Conservation (phyloP, 2,329 filamentous ascomycete genomes). For the Alternaria infectoria region DNA sequence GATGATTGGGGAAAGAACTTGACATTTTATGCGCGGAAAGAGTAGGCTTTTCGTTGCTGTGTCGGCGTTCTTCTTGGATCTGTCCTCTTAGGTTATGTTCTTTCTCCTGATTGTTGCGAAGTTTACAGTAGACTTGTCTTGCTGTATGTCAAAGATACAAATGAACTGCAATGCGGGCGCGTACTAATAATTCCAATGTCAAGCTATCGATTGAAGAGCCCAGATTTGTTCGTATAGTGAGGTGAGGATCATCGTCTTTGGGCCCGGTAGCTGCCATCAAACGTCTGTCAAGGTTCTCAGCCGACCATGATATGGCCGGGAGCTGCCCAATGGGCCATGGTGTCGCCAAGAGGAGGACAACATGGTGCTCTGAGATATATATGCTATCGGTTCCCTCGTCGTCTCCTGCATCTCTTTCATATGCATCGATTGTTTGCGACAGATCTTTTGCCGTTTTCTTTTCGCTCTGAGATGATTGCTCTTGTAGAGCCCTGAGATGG, state of each 20-base stretch:
- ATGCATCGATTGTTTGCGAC: not conserved
- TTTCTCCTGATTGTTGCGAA: not conserved
- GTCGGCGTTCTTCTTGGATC: not conserved
- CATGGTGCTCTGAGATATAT: constrained; percentile 1
- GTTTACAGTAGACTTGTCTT: not conserved
- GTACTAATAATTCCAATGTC: not conserved
- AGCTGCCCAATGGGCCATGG: not conserved
- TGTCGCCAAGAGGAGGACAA: constrained; percentile 1
- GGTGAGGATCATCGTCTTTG: no score
- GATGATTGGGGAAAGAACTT: not conserved
- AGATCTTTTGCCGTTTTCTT: not conserved
- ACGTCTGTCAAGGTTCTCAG: not conserved
- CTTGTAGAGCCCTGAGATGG: not conserved
- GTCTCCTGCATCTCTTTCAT: not conserved
- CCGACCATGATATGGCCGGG: not conserved
- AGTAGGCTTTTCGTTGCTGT: not conserved
- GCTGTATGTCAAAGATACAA: not conserved
- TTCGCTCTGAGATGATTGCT: not conserved
- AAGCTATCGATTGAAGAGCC: not conserved
- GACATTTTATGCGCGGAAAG: not conserved
- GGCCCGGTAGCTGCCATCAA: not conserved
- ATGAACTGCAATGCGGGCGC: not conserved
- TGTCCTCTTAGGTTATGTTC: not conserved
- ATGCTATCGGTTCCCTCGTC: not conserved
- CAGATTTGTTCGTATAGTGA: not conserved